Base-by-base conservation (phyloP, 345 rosid genomes). In the Eucalyptus regnans region DNA sequence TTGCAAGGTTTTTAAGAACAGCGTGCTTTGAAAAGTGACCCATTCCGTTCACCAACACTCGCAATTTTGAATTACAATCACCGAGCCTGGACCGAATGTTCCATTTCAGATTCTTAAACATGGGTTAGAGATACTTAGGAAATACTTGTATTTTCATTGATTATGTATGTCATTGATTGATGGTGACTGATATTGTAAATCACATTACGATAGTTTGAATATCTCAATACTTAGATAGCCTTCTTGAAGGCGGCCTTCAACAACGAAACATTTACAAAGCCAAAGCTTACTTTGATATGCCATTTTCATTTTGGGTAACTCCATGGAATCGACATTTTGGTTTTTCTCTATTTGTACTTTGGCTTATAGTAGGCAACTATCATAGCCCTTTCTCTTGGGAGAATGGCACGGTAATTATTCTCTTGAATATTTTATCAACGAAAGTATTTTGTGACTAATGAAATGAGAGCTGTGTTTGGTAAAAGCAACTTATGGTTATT, bases 31-130 rank as follows among this genome's bases (percentile, higher is more conserved):
- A 9, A 31, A 68, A 68, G 23, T 68, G 43, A 68, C 43, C 3
- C 4, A 0, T 33, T 68, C 7, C 4, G 4, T 2, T 18, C 7
- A 11, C 13, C 46, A 2, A 71, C 13, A 17, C 3, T 37, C 7
- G 12, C 23, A 33, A 33, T 33, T 68, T 18, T 9, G 13, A 71
- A 33, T 33, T 37, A 71, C 2, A 37, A 71, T 71, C 13, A 0
- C 6, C 14, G 2, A 71, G 81, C 25, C 4, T 37, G 12, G 2
- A 71, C 23, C 3, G 23, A 71, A 25, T 17, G 12, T 17, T 33
- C 44, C 17, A 71, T 52, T 52, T 33, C 37, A 71, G 25, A 71
- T 71, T 33, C 44, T 68, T 33, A 33, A 68, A 33, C 81, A 71
- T 14, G 76, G 10, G 20, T 64, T 7, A 14, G 18, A n/a, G 41